Evolutionary conservation across 768 basidiomycete species (phyloP), one percentile per base, ranked within the genome.

Genomic region (Mycena haematopus): DNA sequence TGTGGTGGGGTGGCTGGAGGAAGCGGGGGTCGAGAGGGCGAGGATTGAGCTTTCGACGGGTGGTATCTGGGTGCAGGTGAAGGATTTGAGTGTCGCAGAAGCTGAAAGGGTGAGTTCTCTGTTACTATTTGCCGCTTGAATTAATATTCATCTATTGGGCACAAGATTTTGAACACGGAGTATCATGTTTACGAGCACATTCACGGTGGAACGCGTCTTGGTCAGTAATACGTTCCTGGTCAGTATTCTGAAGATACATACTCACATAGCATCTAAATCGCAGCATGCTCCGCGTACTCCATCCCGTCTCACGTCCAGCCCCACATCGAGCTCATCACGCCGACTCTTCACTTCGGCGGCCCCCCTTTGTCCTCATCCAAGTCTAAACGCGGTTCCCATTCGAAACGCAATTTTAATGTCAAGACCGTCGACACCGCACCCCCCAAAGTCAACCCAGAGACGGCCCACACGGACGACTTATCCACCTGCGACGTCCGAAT

Each of bases 401-500:
- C 49, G 10, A 6, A 19, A n/a, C 29, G 29, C 8, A 33, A 11
- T n/a, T 33, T 50, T n/a, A n/a, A n/a, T n/a, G n/a, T n/a, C 49
- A 33, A 33, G n/a, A 17, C 49, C 3, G 29, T 19, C n/a, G 15
- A 33, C 3, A 13, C 10, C 49, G 10, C 29, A n/a, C 31, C 8
- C 46, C 35, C n/a, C n/a, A n/a, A n/a, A n/a, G n/a, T 31, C 9
- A 27, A 27, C 22, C 14, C 25, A 13, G 40, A 17, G 29, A 31
- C 29, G n/a, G 14, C 31, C 31, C 0, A 6, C 31, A 1, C 42
- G 0, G 6, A 21, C 4, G 59, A 54, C 10, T 31, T 61, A 14
- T 25, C 35, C 13, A 51, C 49, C 40, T 61, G 60, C 47, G 60
- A 61, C 49, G 36, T 42, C n/a, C n/a, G 22, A 33, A 61, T 51